These are phyloP conservation scores for Volvox carteri DNA, from an alignment of 163 green algal genomes.

Conservation along the genomic window DNA sequence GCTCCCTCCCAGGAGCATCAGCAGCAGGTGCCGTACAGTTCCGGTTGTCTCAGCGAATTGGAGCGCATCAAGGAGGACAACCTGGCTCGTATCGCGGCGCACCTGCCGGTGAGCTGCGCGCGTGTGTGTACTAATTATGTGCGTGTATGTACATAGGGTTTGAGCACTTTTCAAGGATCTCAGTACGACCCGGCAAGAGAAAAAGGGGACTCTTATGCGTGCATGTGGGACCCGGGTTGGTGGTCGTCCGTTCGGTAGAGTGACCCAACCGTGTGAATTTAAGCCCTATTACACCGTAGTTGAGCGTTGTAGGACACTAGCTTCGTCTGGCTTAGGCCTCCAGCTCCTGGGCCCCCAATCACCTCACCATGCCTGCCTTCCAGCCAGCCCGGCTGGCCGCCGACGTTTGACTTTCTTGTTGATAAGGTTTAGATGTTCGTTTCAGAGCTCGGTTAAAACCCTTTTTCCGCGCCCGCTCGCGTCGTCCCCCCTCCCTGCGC, in stretches of 20 bases:
- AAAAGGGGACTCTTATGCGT: background rate
- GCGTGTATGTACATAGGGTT: background rate
- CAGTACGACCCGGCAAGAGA: too few species aligned
- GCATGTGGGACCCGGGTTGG: background rate
- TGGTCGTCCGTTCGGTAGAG: background rate
- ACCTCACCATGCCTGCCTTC: background rate
- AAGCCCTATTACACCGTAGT: too few species aligned
- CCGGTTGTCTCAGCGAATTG: background rate
- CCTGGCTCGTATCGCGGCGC: background rate
- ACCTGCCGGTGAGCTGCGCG: slow-evolving; percentile 24
- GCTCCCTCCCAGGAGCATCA: too few species aligned
- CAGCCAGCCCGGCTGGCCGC: background rate
- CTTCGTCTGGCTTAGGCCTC: too few species aligned
- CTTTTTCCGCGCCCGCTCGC: background rate
- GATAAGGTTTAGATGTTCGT: background rate
- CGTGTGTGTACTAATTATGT: background rate
- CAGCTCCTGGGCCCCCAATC: too few species aligned
- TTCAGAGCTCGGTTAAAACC: background rate
- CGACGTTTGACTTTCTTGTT: background rate
- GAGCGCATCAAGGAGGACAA: slow-evolving; percentile 44
- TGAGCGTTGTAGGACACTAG: too few species aligned
- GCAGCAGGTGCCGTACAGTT: background rate
- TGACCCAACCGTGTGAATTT: too few species aligned
- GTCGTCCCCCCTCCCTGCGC: background rate
- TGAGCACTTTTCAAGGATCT: background rate